Evolutionary conservation across 2,329 filamentous ascomycete genomes (phyloP).

Genomic region (Grosmannia clavigera): DNA sequence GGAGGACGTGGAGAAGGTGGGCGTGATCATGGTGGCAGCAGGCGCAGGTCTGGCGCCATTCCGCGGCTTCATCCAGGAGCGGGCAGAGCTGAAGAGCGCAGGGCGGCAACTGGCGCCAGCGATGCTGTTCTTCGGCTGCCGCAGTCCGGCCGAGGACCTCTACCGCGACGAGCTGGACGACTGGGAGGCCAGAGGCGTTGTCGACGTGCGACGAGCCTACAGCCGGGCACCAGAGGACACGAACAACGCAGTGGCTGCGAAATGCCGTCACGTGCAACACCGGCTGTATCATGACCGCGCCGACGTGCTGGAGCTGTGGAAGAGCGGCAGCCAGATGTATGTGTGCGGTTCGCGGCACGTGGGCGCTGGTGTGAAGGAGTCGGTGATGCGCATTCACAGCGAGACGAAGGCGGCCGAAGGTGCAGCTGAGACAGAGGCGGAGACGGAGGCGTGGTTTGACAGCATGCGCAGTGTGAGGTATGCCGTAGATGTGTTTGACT

Average conservation of each 20-base stretch:
- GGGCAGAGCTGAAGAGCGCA: conserved; percentile 35
- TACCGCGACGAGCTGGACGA: conserved; percentile 44
- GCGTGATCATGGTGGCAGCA: conserved; percentile 38
- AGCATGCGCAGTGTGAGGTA: conserved; percentile 40
- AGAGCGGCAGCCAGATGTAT: conserved; percentile 36
- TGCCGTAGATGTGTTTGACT: conserved; percentile 50
- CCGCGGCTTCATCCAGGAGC: conserved; percentile 50
- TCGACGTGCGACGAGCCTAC: conserved; percentile 49
- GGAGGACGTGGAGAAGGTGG: conserved; percentile 28
- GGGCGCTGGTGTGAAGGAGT: conserved; percentile 27
- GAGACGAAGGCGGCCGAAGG: conserved; percentile 19
- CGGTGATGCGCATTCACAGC: conserved; percentile 21
- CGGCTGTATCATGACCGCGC: conserved; percentile 31
- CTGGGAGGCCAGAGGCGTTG: conserved; percentile 49
- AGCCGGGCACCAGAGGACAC: conserved; percentile 22
- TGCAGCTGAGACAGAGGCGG: conserved; percentile 21
- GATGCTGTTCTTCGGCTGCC: conserved; percentile 55
- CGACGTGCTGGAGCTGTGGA: conserved; percentile 22
- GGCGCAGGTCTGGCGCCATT: conserved; percentile 50
- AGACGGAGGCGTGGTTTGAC: conserved; percentile 34
- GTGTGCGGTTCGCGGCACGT: conserved; percentile 44
- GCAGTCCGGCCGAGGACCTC: conserved; percentile 42
- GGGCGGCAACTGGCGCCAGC: conserved; percentile 45
- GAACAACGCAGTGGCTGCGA: conserved; percentile 28
- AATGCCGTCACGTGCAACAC: conserved; percentile 29